Base-by-base conservation (phyloP, 2,329 filamentous ascomycete species). In the Penicillium sp. region DNA sequence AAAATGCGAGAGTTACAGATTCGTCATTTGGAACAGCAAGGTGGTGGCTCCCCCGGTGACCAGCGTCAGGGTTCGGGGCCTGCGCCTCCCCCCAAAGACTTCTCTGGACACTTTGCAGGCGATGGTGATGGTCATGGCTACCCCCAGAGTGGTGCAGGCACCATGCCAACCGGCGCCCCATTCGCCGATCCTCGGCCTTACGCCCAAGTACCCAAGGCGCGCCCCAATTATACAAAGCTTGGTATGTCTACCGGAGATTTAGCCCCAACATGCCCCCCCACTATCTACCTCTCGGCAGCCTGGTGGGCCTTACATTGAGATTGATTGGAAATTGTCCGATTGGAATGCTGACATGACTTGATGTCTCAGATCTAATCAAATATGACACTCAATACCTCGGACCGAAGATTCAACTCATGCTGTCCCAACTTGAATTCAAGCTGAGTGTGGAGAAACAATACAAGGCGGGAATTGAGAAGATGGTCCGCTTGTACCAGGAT, bases 401-500 rank as follows among this genome's bases (percentile, higher is more conserved):
- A 31, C 93, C 94, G 57, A 92, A 95, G 65, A 99, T 99, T 69
- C 94, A 99, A 79, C 89, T 97, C 69, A 99, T 99, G 94, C 81
- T 99, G 69, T 96, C 94, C 46, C 94, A 99, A 75, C 88, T 99
- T 61, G 92, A 97, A 75, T 99, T 99, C 81, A 99, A 99, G 79
- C 84, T 99, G 58, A 96, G 94, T 64, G 94, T 99, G 26, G 94
- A 99, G 74, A 96, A 97, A 73, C 94, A 99, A 77, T 99, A 99
- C 76, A 92, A 97, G 63, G 95, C 96, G 70, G 94, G 94, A 59
- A 94, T 99, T 66, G 94, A 99, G 76, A 99, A 99, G 80, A 97
- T 99, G 94, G 90, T 97, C 45, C 91, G 94, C 73, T 81, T 99
- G 33, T 99, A 99, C 72, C 88, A 94, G 71, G 94, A 97, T 83